Evolutionary conservation across 2,329 filamentous ascomycete species (phyloP), one percentile per base, ranked within the genome.

Genomic region (Fusarium sp.): DNA sequence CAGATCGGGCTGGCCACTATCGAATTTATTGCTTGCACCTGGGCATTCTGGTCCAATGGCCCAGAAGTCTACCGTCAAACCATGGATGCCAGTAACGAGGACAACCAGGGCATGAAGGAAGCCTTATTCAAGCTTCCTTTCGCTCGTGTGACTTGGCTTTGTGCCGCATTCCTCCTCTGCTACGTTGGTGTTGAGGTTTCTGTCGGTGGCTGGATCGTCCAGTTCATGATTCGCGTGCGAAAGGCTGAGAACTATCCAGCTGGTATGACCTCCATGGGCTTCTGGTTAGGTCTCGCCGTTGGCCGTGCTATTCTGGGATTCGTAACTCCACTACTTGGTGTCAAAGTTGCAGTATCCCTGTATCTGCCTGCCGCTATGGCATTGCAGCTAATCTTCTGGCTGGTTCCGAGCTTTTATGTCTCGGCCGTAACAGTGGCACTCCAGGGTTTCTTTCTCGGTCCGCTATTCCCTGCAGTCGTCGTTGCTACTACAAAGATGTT

Each of bases 121-220:
- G 74, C 74, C 9, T 82, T 91, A 1, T 79, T 86, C 47, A 82
- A 82, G 64, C 78, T 77, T 66, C 85, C 84, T 0, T 80, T 80
- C 11, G 84, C 84, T 22, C 85, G 84, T 52, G 87, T 92, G 1
- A 91, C 91, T 3, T 94, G 92, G 92, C 83, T 93, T n/a, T 89
- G 89, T 71, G 87, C 93, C 0, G 70, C 92, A 2, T 96, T 96
- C 81, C 84, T 96, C 28, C 87, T 96, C 17, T 89, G 89, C 38
- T 96, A 96, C 77, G 91, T 95, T 1, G 94, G 94, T 13, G 86
- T 91, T 3, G 93, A 96, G 80, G 92, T 93, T 50, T 90, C 91
- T 0, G 86, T 95, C 1, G 92, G 93, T 26, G 94, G 94, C 10
- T 96, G 94, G 94, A 93, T 96, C 64, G 92, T 95, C 59, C 90